A percentile compares a stretch with the other conserved stretches of the same genome.
Evolutionary conservation across 73 alveolate species (phyloP).

Genomic region (Paramecium sonneborni): DNA sequence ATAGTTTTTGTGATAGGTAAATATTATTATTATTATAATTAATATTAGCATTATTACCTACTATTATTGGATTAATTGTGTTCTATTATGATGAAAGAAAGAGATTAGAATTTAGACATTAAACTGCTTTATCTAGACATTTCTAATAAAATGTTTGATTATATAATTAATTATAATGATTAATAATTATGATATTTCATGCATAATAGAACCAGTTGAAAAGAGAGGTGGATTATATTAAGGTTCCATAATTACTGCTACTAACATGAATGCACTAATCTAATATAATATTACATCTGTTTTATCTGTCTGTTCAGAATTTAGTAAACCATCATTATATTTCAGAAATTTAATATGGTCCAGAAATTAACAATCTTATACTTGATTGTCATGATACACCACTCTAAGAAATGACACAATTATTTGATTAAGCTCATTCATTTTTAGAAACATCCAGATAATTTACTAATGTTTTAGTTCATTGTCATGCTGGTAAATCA

Average conservation of each 20-base stretch:
- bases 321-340: not conserved
- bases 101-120: not conserved
- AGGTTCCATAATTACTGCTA: not conserved
- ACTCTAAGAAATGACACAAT: not conserved
- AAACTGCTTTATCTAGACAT: not conserved
- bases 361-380: not conserved
- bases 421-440: not conserved
- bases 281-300: not conserved
- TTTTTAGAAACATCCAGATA: not conserved
- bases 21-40: no score
- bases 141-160: not conserved
- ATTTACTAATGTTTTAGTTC: not conserved
- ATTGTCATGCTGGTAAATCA: slow-evolving; percentile 1
- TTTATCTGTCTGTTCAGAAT: not conserved
- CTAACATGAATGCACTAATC: not conserved
- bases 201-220: not conserved
- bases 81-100: slow-evolving; percentile 3
- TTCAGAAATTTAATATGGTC: not conserved
- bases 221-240: not conserved
- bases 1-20: not conserved
- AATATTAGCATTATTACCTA: not conserved
- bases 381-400: not conserved
- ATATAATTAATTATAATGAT: not conserved
- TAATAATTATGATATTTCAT: not conserved
- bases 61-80: not conserved